A percentile compares a stretch with the other conserved stretches of the same genome.
Evolutionary conservation across 371 early-diverging fungal genomes (phyloP).

Genomic region (Nematocida parisii): DNA sequence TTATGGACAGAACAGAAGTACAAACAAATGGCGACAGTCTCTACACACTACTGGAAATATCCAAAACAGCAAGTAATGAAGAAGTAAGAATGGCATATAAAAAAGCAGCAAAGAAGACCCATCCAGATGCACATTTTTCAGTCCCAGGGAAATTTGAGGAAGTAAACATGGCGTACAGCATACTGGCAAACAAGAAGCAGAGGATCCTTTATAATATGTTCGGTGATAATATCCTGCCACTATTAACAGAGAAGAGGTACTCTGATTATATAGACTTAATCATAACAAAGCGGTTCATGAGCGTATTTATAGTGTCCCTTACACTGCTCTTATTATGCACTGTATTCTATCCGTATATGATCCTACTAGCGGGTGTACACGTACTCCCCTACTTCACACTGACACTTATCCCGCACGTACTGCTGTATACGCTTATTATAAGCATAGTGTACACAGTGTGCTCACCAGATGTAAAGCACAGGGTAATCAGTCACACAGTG

Average conservation of each 20-base stretch:
- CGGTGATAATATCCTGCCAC: constrained; percentile 24
- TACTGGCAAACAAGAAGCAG: constrained; percentile 36
- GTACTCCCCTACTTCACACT: background rate
- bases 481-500: background rate
- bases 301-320: background rate
- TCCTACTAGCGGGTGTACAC: background rate
- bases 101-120: constrained; percentile 27
- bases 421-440: background rate
- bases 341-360: constrained; percentile 38
- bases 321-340: background rate
- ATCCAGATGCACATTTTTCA: constrained; percentile 18
- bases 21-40: constrained; percentile 8
- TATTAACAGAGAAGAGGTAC: constrained; percentile 22
- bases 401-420: background rate
- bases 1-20: constrained; percentile 31
- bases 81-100: constrained; percentile 46
- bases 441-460: background rate
- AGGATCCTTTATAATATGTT: constrained; percentile 41
- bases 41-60: constrained; percentile 28
- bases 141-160: constrained; percentile 22
- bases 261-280: constrained; percentile 15
- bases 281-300: background rate
- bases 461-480: background rate
- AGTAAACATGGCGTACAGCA: constrained; percentile 28
- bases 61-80: constrained; percentile 24